phyloP scores from a whole-genome alignment of 495 filamentous ascomycete genomes.

The Thozetella sp. region DNA sequence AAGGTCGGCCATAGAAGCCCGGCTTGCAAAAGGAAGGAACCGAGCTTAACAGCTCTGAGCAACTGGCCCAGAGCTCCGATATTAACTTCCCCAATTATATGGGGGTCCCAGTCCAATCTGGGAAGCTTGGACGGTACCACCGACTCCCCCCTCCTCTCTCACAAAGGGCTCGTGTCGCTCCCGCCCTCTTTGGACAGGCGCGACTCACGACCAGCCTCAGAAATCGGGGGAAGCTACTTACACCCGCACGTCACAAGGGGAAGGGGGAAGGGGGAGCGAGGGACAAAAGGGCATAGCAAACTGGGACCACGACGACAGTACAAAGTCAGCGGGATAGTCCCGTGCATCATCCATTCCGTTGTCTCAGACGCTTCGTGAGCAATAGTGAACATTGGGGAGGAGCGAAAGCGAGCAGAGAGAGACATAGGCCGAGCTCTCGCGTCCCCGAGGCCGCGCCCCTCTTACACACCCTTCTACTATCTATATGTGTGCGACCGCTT shows the following conservation, averaged over 20 bases:
- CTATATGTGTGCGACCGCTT: background rate
- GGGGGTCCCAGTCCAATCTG: background rate
- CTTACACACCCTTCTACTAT: background rate
- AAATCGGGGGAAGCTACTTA: background rate
- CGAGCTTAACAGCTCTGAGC: background rate
- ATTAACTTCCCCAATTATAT: conserved; percentile 3
- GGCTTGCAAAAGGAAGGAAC: background rate
- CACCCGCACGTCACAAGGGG: no score
- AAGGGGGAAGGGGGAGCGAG: no score
- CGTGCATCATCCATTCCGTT: background rate
- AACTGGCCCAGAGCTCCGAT: conserved; percentile 1
- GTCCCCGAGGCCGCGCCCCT: background rate
- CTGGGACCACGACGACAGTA: no score
- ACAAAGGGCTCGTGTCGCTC: background rate
- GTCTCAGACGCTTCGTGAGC: background rate
- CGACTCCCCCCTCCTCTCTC: background rate
- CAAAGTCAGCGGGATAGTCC: background rate
- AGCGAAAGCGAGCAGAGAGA: background rate
- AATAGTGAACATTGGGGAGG: background rate
- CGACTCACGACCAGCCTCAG: background rate
- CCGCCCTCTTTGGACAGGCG: background rate
- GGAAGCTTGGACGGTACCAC: background rate
- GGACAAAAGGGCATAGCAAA: background rate
- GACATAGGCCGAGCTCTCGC: background rate
- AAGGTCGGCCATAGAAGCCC: background rate